Evolutionary conservation across 2,329 filamentous ascomycete species (phyloP).

Genomic region (Gliomastix tumulicola): DNA sequence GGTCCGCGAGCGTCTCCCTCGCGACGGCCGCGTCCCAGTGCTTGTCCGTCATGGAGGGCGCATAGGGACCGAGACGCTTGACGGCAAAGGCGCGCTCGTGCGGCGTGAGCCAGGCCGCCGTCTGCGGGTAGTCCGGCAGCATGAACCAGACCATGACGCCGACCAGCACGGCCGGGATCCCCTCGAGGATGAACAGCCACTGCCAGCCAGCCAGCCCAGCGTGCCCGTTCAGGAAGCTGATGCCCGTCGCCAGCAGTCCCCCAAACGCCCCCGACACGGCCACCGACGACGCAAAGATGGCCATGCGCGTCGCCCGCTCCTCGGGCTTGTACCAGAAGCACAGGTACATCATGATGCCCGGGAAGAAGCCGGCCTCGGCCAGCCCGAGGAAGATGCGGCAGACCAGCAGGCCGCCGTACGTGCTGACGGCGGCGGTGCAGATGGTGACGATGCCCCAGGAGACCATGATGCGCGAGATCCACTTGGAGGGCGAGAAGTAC

Average conservation of each 20-base stretch:
- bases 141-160: constrained; percentile 20
- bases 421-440: constrained; percentile 36
- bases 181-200: constrained; percentile 56
- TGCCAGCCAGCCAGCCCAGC: constrained; percentile 30
- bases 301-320: constrained; percentile 23
- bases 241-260: constrained; percentile 47
- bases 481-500: constrained; percentile 23
- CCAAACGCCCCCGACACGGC: constrained; percentile 54
- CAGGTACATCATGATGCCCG: constrained; percentile 44
- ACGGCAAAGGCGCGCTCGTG: constrained; percentile 23
- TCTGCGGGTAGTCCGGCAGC: constrained; percentile 24
- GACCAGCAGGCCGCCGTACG: constrained; percentile 37
- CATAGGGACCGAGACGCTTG: constrained; percentile 23
- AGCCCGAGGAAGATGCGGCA: constrained; percentile 44
- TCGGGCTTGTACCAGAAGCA: constrained; percentile 54
- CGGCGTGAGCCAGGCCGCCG: constrained; percentile 20
- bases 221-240: constrained; percentile 36
- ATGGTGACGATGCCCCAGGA: constrained; percentile 43
- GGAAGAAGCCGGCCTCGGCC: constrained; percentile 44
- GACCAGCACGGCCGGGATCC: constrained; percentile 20
- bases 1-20: constrained; percentile 20
- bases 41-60: constrained; percentile 23
- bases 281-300: constrained; percentile 53
- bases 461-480: constrained; percentile 29
- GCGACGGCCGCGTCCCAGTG: constrained; percentile 23